Evolutionary conservation across 2,329 filamentous ascomycete genomes (phyloP), one percentile per base, ranked within the genome.

Genomic region (Camptophora hylomeconis): DNA sequence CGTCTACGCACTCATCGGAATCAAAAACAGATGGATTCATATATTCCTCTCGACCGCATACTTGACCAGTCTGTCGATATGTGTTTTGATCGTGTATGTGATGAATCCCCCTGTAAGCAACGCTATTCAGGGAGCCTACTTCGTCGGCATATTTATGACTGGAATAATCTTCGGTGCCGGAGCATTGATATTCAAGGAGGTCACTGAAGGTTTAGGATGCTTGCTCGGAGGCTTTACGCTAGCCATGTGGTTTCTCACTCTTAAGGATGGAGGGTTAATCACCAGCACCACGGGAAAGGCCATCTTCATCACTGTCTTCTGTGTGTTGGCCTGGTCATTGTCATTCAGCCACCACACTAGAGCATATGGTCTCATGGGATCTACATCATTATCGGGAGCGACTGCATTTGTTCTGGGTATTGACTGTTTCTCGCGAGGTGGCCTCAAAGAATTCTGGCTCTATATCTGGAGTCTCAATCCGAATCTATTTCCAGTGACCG

Each of bases 401-500:
- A 93, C 83, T 0, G 72, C 72, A 3, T 64, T 78, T 1, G 69
- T 92, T 9, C 56, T 95, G 2, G 87, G 87, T 2, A 80, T 95
- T 33, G 87, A 95, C 51, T 92, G 83, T 53, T 92, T 87, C 45
- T 87, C 76, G 45, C 66, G 74, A 38, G 83, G 84, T n/a, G 87
- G 87, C 0, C 60, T 92, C 44, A 94, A 93, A 52, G 87, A 95
- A 51, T 94, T 94, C 43, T 95, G 87, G 87, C 68, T 82, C 5
- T 95, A 92, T 50, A 65, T 92, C 20, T 95, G 87, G 87, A 61
- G 59, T 24, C 56, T 95, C 20, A 94, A 94, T 51, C 61, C 73
- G 22, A 65, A 79, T 28, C 60, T 84, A 1, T 95, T 95, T 45
- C 86, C 86, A 0, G 57, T 83, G 2, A 69, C 72, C 20, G 78